A percentile compares a stretch with the other conserved stretches of the same genome.
phyloP scores from a whole-genome alignment of 139 green algal genomes.

The Chlamydomonas sphaeroides region DNA sequence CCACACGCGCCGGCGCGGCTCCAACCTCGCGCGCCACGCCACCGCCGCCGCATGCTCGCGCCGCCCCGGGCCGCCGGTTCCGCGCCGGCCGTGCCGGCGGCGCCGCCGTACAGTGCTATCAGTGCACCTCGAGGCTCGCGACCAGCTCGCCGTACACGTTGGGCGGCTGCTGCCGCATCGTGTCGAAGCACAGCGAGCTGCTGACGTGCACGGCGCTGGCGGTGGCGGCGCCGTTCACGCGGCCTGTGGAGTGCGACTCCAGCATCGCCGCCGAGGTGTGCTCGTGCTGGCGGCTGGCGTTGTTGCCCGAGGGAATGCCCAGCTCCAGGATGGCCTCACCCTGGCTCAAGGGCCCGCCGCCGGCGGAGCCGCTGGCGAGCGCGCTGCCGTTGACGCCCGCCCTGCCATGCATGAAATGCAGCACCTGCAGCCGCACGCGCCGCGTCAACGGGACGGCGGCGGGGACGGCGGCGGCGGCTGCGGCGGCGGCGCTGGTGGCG shows the following conservation, averaged over 20 bases:
- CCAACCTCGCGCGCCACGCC: neutral
- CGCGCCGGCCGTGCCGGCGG: too few species aligned
- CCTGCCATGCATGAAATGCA: conserved; percentile 6
- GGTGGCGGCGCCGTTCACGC: too few species aligned
- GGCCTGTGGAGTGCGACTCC: too few species aligned
- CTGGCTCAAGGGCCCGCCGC: neutral
- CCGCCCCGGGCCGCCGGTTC: too few species aligned
- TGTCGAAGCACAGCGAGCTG: neutral
- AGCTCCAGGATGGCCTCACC: conserved; percentile 10
- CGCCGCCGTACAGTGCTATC: neutral
- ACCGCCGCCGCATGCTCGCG: neutral
- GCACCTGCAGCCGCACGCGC: conserved; percentile 21
- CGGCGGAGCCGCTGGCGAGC: neutral
- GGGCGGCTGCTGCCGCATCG: conserved; percentile 4
- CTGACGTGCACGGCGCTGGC: neutral
- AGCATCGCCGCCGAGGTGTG: neutral
- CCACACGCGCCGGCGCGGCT: too few species aligned
- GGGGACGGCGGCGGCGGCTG: too few species aligned
- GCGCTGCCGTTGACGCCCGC: neutral
- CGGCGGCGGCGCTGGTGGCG: too few species aligned
- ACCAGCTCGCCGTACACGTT: conserved; percentile 25
- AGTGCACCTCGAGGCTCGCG: conserved; percentile 2
- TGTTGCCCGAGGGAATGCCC: neutral
- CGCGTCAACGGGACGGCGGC: neutral
- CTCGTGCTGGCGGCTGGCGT: neutral